These are phyloP conservation scores for Barbarea vulgaris DNA, from an alignment of 345 rosid genomes.

Conservation along the genomic window DNA sequence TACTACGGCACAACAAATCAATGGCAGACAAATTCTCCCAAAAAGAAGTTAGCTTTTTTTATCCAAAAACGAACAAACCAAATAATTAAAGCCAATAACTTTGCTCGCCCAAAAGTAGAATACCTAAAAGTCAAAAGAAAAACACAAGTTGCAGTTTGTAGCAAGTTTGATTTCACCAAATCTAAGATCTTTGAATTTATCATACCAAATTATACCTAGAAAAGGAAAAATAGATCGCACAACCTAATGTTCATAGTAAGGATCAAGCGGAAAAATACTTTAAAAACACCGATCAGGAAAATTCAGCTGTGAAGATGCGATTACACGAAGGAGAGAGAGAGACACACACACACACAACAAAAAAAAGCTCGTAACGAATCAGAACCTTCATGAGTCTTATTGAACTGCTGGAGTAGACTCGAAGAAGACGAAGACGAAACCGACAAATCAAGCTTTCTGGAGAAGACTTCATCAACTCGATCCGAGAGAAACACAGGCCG, in stretches of 20 bases:
- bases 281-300: slow-evolving; percentile 4
- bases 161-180: slow-evolving; percentile 36
- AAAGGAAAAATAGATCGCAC: slow-evolving; percentile 22
- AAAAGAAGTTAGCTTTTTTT: slow-evolving; percentile 18
- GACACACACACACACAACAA: background rate
- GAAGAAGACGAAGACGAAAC: slow-evolving; percentile 45
- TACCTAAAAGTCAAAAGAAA: slow-evolving; percentile 10
- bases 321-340: background rate
- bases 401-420: slow-evolving; percentile 49
- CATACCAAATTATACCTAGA: slow-evolving; percentile 25
- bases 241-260: background rate
- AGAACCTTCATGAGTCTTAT: slow-evolving; percentile 50
- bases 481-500: slow-evolving; percentile 45
- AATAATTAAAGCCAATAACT: slow-evolving; percentile 4
- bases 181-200: slow-evolving; percentile 21
- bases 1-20: background rate
- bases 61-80: slow-evolving; percentile 24
- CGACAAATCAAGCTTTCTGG: slow-evolving; percentile 56
- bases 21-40: background rate
- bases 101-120: slow-evolving; percentile 32
- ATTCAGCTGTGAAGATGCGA: slow-evolving; percentile 13
- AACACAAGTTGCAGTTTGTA: slow-evolving; percentile 26
- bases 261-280: background rate
- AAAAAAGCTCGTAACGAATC: background rate
- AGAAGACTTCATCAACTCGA: slow-evolving; percentile 48